Conservation (phyloP, 495 filamentous ascomycete genomes). For the Penicillium parvum region DNA sequence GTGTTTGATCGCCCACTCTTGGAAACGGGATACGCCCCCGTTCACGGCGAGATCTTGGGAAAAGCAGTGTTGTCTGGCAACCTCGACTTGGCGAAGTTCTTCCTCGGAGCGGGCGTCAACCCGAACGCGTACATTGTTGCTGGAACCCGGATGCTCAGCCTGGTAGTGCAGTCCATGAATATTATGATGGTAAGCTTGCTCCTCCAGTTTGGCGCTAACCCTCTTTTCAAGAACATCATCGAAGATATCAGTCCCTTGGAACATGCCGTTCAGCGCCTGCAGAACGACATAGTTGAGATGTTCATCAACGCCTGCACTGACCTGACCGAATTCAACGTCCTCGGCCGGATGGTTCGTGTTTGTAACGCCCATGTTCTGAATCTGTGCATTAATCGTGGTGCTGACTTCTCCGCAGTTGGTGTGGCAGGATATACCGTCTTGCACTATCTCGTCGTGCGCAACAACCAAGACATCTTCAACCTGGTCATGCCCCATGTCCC, state of each 20-base stretch:
- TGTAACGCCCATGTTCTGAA: too few relatives aligned
- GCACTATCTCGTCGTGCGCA: neutral
- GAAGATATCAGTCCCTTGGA: neutral
- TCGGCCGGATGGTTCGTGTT: too few relatives aligned
- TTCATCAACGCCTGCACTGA: too few relatives aligned
- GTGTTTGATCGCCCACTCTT: neutral
- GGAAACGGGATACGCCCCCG: neutral
- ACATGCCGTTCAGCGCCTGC: neutral
- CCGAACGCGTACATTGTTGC: slow-evolving; percentile 1
- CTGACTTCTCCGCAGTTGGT: neutral
- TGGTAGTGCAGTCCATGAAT: neutral
- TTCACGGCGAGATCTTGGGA: neutral
- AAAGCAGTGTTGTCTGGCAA: neutral
- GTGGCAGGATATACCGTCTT: neutral
- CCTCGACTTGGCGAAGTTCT: neutral
- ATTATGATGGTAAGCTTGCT: neutral
- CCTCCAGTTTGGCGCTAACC: neutral
- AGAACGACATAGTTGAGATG: neutral
- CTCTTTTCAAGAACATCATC: neutral
- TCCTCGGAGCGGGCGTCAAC: neutral
- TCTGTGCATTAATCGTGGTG: too few relatives aligned
- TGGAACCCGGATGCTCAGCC: slow-evolving; percentile 1
- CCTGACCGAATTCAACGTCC: too few relatives aligned
- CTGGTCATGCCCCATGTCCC: neutral
- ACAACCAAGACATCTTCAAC: neutral